Conservation (phyloP, 768 basidiomycete genomes). For the Lactarius psammicola region DNA sequence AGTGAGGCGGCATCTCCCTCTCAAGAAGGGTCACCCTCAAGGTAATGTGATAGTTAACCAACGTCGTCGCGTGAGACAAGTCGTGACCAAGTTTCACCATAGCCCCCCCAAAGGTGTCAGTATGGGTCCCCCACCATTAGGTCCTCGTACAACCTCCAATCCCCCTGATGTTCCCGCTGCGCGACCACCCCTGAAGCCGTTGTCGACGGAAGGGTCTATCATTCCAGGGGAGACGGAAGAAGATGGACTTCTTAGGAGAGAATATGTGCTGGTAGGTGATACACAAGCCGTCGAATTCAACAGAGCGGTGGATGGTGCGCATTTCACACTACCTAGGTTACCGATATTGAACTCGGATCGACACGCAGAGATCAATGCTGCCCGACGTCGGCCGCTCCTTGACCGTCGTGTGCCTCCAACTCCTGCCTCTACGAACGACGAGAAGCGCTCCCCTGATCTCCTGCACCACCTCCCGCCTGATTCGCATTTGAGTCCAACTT, state of each 20-base stretch:
- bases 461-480: conserved; percentile 33
- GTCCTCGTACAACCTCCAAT: neutral
- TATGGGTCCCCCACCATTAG: neutral
- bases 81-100: neutral
- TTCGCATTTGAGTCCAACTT: conserved; percentile 42
- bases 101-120: conserved; percentile 8
- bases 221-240: conserved; percentile 86
- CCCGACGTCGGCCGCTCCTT: conserved; percentile 56
- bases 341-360: conserved; percentile 16
- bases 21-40: conserved; percentile 15
- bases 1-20: conserved; percentile 15
- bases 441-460: conserved; percentile 38
- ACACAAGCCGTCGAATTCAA: conserved; percentile 89
- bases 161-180: conserved; percentile 4
- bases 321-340: neutral
- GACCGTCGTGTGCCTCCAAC: conserved; percentile 47
- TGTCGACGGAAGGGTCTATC: conserved; percentile 58
- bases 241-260: conserved; percentile 72
- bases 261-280: conserved; percentile 95
- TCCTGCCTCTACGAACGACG: conserved; percentile 51
- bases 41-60: conserved; percentile 1
- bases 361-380: conserved; percentile 57
- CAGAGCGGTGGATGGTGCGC: conserved; percentile 83
- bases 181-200: conserved; percentile 28
- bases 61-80: neutral